Base-by-base conservation (phyloP, 345 rosid species). In the Corchorus capsularis region DNA sequence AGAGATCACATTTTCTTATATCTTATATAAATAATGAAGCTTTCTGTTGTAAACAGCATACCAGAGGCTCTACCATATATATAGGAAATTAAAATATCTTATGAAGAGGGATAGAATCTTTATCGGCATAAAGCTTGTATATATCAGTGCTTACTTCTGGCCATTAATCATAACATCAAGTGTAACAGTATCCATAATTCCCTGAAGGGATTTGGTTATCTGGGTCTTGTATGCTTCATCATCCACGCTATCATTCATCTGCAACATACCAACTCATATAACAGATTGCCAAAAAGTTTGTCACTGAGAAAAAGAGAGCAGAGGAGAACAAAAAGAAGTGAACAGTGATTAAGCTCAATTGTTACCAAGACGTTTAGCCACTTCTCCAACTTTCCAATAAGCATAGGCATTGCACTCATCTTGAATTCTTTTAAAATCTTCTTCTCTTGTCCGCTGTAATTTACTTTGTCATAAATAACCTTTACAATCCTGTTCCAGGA, bases 151-250 rank as follows among this genome's bases (percentile, higher is more conserved):
- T 94, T 88, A 94, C 99, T 74, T 89, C 22, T 82, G 84, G 54
- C 97, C 95, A 49, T 87, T 77, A 70, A 65, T 39, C 98, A 94
- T 94, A 52, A 94, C 77, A 84, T 96, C 98, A 74, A 90, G 86
- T 6, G 77, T 85, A 77, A 96, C 87, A 71, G 93, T 89, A 86
- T 96, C 99, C 76, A 96, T 85, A 71, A 94, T 94, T 76, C 93
- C 94, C 79, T 92, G 99, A 54, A 96, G 97, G 76, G 87, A 80
- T 83, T 92, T 90, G 80, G 93, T 85, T 82, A 94, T 96, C 78
- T 86, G 92, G 82, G 96, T 80, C 84, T 75, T 87, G 86, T 88
- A 83, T n/a, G 19, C 15, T n/a, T 85, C 93, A 10, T 0, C 47
- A 11, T 83, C 87, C 1, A 80, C 87, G 52, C 49, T 0, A 54